Conservation (phyloP, 345 rosid species). For the Bruguiera sexangula region DNA sequence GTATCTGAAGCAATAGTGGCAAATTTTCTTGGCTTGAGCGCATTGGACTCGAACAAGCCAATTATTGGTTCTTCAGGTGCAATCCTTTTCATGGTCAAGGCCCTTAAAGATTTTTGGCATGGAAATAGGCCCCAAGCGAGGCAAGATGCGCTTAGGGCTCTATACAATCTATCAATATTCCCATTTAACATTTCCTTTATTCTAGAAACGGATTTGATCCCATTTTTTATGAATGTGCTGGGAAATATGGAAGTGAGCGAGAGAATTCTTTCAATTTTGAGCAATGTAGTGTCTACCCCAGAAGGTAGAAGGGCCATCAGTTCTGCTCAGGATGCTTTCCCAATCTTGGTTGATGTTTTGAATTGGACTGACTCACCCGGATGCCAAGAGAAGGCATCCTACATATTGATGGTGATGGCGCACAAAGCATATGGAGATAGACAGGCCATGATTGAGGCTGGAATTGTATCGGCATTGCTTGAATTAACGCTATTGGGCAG, state of each 20-base stretch:
- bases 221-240: constrained; percentile 49
- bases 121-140: constrained; percentile 58
- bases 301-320: constrained; percentile 87
- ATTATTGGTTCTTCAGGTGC: constrained; percentile 94
- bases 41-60: constrained; percentile 80
- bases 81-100: constrained; percentile 63
- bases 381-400: constrained; percentile 91
- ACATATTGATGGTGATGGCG: constrained; percentile 88
- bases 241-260: constrained; percentile 96
- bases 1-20: constrained; percentile 86
- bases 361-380: constrained; percentile 88
- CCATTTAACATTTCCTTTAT: constrained; percentile 54
- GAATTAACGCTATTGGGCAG: constrained; percentile 89
- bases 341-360: constrained; percentile 73
- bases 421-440: constrained; percentile 81
- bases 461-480: constrained; percentile 71
- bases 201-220: constrained; percentile 58
- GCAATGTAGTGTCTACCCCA: constrained; percentile 66
- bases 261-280: constrained; percentile 73
- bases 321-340: constrained; percentile 52
- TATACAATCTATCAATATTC: constrained; percentile 77
- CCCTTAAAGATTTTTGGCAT: constrained; percentile 40
- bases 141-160: constrained; percentile 84
- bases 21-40: constrained; percentile 89
- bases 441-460: constrained; percentile 92